These are phyloP conservation scores for Clathrus columnatus DNA, from an alignment of 768 basidiomycete genomes.

Conservation along the genomic window DNA sequence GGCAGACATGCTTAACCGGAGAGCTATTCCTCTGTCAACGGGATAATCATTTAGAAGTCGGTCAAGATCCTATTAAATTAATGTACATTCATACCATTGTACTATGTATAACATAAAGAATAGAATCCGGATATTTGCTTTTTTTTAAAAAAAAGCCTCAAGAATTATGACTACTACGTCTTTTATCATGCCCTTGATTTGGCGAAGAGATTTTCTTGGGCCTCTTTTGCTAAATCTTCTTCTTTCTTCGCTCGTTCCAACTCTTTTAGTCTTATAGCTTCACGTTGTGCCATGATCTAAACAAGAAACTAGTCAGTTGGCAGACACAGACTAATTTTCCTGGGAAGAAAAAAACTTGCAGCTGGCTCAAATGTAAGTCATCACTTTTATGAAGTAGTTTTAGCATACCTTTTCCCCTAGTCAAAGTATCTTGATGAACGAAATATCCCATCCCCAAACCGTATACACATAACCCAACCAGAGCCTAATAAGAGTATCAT, in stretches of 20 bases:
- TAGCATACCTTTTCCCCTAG: slow-evolving; percentile 10
- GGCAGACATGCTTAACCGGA: background rate
- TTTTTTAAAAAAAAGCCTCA: background rate
- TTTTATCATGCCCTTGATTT: background rate
- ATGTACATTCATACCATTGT: background rate
- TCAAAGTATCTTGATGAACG: slow-evolving; percentile 7
- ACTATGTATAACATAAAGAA: background rate
- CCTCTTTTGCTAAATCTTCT: slow-evolving; percentile 1
- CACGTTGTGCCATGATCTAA: slow-evolving; percentile 7
- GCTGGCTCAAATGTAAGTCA: background rate
- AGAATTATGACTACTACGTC: background rate
- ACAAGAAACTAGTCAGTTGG: background rate
- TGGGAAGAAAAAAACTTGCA: background rate
- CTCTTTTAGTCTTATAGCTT: slow-evolving; percentile 5
- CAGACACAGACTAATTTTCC: background rate
- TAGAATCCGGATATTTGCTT: background rate
- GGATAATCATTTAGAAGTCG: background rate
- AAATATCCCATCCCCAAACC: background rate
- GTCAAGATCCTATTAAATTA: background rate
- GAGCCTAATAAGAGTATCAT: background rate
- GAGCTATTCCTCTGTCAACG: background rate
- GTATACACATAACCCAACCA: slow-evolving; percentile 4
- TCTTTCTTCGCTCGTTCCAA: slow-evolving; percentile 3
- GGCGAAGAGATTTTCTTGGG: slow-evolving; percentile 1
- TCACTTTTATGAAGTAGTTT: too few species aligned